Base-by-base conservation (phyloP, 257 asterid genomes). In the Eustoma russellianum region DNA sequence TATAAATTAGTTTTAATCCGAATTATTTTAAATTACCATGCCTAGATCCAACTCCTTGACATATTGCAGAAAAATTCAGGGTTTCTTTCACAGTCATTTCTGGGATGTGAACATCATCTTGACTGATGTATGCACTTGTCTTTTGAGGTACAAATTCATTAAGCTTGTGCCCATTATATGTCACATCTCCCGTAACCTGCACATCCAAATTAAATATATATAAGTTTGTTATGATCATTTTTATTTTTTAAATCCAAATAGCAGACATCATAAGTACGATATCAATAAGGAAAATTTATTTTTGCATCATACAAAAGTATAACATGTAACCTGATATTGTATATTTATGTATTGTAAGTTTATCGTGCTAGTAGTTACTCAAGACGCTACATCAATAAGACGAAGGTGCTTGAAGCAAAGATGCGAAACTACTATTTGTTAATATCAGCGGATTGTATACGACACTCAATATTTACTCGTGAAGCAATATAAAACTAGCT, bases 51-150 rank as follows among this genome's bases (percentile, higher is more conserved):
- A 91, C 86, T 0, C 98, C 98, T 54, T 72, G 98, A 52, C 98
- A 91, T 47, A 94, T 75, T 3, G 95, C 95, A 0, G 98, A 91
- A 71, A 91, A 91, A 77, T 91, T 95, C 0, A 91, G 65, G 5
- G 98, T 87, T 79, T 91, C 98, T 68, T 81, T 87, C 0, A 91
- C 98, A 0, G 98, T 91, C 96, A 91, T 91, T 74, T 91, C 98
- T 64, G 86, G 94, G 0, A 81, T 76, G 63, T 91, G 98, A 52
- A 92, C 80, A 74, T 92, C 99, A 57, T 85, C 80, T 69, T 92
- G 99, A 69, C 99, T 92, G 34, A 92, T 85, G 75, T 88, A 92
- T 7, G 99, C 99, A 0, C 97, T 85, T 44, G 99, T 88, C 58
- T 85, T 92, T 4, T 73, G 86, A 1, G 99, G 88, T 6, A 88